Evolutionary conservation across 352 stramenopile species (phyloP).

Genomic region (Elongisporangium anandrum): DNA sequence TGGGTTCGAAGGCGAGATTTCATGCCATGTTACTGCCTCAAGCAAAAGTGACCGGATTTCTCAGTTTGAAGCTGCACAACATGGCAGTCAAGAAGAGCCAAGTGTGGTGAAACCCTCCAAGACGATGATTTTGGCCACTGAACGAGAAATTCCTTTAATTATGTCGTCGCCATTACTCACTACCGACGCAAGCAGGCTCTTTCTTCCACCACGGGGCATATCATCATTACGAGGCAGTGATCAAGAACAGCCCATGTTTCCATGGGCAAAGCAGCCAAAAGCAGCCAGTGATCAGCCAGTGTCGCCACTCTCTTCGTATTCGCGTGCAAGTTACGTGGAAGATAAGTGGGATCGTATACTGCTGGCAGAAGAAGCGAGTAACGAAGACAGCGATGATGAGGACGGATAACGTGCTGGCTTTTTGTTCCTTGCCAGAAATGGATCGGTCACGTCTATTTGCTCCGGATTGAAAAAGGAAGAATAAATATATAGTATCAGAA

Average conservation of each 20-base stretch:
- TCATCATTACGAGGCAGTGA: not conserved
- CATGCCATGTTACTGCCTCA: constrained; percentile 38
- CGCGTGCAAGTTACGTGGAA: constrained; percentile 34
- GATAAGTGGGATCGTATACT: constrained; percentile 80
- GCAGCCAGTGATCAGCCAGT: not conserved
- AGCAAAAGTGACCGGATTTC: constrained; percentile 6
- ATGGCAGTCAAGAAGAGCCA: not conserved
- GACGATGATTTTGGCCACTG: not conserved
- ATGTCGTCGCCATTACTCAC: not conserved
- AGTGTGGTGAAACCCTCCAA: not conserved
- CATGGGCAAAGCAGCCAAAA: not conserved
- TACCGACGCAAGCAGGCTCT: not conserved
- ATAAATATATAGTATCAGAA: constrained; percentile 1
- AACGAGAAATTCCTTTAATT: not conserved
- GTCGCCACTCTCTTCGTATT: constrained; percentile 9
- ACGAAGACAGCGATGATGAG: constrained; percentile 8
- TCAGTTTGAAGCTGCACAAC: not conserved
- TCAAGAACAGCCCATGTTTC: not conserved
- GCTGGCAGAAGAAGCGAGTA: constrained; percentile 21
- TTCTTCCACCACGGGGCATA: not conserved
- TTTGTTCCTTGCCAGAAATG: not conserved
- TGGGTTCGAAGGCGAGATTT: constrained; percentile 65
- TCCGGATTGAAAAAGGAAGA: not conserved
- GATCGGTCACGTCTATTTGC: not conserved
- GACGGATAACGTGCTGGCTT: not conserved